Conservation (phyloP, 306 rosid genomes). For the Crotalaria pallida region DNA sequence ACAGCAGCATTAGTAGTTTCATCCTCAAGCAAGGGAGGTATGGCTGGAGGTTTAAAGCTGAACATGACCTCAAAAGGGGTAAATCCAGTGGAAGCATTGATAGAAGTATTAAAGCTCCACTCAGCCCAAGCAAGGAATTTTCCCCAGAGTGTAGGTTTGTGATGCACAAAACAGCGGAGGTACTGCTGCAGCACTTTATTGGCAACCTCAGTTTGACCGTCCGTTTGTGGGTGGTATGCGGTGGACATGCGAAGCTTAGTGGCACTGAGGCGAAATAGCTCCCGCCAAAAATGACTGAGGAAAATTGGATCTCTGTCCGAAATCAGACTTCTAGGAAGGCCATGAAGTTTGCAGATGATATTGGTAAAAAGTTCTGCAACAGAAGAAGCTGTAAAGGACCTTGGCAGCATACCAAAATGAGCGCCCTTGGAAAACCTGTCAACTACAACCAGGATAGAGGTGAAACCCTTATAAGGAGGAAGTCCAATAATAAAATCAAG, state of each 20-base stretch:
- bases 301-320: background rate
- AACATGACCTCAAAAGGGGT: too few relatives aligned
- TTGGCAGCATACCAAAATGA: too few relatives aligned
- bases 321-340: background rate
- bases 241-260: background rate
- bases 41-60: too few relatives aligned
- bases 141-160: background rate
- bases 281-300: background rate
- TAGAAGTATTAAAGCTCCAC: too few relatives aligned
- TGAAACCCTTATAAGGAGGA: too few relatives aligned
- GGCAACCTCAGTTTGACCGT: background rate
- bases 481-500: background rate
- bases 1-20: too few relatives aligned
- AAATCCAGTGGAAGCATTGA: too few relatives aligned
- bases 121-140: too few relatives aligned
- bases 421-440: too few relatives aligned
- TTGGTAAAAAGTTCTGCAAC: background rate
- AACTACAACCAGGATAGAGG: too few relatives aligned
- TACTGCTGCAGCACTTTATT: background rate
- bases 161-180: background rate
- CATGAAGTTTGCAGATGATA: background rate
- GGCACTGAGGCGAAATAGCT: background rate
- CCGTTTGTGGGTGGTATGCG: background rate
- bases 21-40: too few relatives aligned
- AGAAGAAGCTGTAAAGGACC: background rate